Evolutionary conservation across 345 rosid genomes (phyloP).

Genomic region (Cardamine chenopodiifolia): DNA sequence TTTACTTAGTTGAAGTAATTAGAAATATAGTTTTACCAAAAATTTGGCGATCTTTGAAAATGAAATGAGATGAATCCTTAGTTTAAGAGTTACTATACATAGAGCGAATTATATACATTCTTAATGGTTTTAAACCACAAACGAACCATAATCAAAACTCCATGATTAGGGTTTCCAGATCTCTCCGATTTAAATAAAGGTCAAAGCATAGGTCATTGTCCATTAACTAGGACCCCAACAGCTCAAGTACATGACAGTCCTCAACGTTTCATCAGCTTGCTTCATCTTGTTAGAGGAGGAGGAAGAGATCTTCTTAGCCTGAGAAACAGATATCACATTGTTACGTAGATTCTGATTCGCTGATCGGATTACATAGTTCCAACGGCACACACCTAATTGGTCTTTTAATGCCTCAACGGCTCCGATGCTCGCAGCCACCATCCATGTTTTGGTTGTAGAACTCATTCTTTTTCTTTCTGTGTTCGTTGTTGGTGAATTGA

Average conservation of each 20-base stretch:
- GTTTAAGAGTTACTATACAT: background rate
- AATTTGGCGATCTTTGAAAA: background rate
- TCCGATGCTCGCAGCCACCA: constrained; percentile 9
- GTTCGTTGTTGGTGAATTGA: background rate
- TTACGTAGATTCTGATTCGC: constrained; percentile 44
- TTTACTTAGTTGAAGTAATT: background rate
- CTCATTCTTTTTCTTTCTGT: constrained; percentile 10
- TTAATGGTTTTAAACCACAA: background rate
- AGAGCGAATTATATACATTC: background rate
- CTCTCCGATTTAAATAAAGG: background rate
- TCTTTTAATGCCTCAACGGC: constrained; percentile 17
- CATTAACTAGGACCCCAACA: constrained; percentile 54
- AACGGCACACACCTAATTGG: constrained; percentile 42
- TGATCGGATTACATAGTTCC: constrained; percentile 49
- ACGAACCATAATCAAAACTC: background rate
- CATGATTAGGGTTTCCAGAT: background rate
- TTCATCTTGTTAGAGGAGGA: constrained; percentile 32
- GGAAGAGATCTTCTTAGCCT: constrained; percentile 40
- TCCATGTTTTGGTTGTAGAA: constrained; percentile 22
- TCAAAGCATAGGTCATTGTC: background rate
- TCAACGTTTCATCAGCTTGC: constrained; percentile 53
- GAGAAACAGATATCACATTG: constrained; percentile 33
- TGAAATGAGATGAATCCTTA: background rate
- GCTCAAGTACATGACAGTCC: constrained; percentile 59
- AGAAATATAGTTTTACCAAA: background rate